phyloP scores from a whole-genome alignment of 202 grass and related monocot species.

The Dendrocalamus latiflorus region DNA sequence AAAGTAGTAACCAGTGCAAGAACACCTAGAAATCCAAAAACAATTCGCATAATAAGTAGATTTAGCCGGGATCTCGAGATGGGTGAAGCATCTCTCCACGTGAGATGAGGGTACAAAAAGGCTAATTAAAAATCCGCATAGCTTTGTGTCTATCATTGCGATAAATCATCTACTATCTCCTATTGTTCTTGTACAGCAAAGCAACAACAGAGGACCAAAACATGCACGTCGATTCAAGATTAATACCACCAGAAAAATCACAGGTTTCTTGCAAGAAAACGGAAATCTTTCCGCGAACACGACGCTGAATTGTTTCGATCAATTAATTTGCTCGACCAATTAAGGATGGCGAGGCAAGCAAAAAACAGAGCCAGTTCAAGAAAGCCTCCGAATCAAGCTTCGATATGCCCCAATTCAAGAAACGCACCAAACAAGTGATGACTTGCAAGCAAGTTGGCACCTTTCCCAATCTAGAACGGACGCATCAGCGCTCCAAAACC shows the following conservation, averaged over 20 bases:
- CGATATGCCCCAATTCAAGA: slow-evolving; percentile 11
- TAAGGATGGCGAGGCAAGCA: neutral
- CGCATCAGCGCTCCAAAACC: slow-evolving; percentile 10
- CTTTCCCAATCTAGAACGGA: slow-evolving; percentile 21
- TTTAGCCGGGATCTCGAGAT: slow-evolving; percentile 42
- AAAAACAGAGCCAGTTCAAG: neutral
- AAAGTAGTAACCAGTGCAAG: slow-evolving; percentile 18
- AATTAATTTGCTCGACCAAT: neutral
- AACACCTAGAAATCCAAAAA: slow-evolving; percentile 28
- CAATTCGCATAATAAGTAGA: neutral
- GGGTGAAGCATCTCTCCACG: slow-evolving; percentile 46
- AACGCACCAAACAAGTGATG: slow-evolving; percentile 3
- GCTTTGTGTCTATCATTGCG: slow-evolving; percentile 32
- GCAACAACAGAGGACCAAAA: neutral
- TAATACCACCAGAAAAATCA: neutral
- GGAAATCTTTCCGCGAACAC: slow-evolving; percentile 29
- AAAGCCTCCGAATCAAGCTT: neutral
- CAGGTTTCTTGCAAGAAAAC: neutral
- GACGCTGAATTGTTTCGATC: neutral
- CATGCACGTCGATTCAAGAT: neutral
- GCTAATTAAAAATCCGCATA: slow-evolving; percentile 30
- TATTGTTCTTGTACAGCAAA: slow-evolving; percentile 1
- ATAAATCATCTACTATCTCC: neutral
- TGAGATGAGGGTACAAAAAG: slow-evolving; percentile 26
- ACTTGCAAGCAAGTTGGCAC: slow-evolving; percentile 3